These are phyloP conservation scores for Coemansia sp. DNA, from an alignment of 192 early-diverging fungal species.

Conservation along the genomic window DNA sequence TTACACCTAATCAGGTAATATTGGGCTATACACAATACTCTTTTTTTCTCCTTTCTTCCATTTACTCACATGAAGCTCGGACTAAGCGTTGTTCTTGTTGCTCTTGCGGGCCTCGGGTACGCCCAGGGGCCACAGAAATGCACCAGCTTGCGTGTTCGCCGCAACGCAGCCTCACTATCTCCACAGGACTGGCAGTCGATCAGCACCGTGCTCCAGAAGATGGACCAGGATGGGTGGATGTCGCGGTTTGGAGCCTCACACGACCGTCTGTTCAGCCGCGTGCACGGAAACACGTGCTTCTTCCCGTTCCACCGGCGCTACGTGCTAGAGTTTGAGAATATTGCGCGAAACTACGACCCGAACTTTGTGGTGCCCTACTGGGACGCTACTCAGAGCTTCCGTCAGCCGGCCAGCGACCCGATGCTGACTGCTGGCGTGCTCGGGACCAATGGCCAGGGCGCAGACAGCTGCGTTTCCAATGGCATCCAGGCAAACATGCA, in stretches of 20 bases:
- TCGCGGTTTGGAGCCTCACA: conserved; percentile 38
- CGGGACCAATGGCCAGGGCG: conserved; percentile 34
- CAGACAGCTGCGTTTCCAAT: conserved; percentile 27
- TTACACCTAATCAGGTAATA: conserved; percentile 1
- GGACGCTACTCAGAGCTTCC: conserved; percentile 50
- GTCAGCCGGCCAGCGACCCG: conserved; percentile 30
- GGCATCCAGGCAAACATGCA: conserved; percentile 50
- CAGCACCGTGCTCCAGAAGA: conserved; percentile 29
- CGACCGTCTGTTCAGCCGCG: conserved; percentile 37
- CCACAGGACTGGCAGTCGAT: conserved; percentile 49
- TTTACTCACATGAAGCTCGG: conserved; percentile 30
- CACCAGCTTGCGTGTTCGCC: conserved; percentile 33
- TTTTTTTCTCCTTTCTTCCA: not conserved
- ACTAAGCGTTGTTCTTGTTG: conserved; percentile 34
- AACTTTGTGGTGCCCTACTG: conserved; percentile 54
- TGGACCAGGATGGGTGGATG: conserved; percentile 46
- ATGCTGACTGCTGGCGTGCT: conserved; percentile 31
- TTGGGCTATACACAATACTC: not conserved
- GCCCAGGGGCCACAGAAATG: conserved; percentile 37
- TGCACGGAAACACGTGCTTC: conserved; percentile 51
- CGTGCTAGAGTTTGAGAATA: conserved; percentile 50
- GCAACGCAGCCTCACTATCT: conserved; percentile 44
- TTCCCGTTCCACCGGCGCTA: conserved; percentile 57
- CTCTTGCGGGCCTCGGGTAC: conserved; percentile 22
- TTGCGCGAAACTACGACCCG: conserved; percentile 40